Evolutionary conservation across 129 eudicot species (phyloP).

Genomic region (Erigeron canadensis): DNA sequence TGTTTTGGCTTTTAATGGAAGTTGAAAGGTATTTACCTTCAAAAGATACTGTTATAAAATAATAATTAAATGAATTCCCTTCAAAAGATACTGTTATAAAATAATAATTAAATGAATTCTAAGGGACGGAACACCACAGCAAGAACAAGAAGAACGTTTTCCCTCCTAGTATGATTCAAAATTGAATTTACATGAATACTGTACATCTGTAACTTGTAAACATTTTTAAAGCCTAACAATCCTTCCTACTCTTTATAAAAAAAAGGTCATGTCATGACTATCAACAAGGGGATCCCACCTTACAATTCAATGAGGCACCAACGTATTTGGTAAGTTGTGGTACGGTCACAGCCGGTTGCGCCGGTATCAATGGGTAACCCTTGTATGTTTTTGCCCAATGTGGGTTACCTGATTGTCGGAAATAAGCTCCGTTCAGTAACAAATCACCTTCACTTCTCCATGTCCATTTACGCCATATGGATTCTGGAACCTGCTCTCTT

Average conservation of each 20-base stretch:
- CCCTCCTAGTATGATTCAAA: constrained; percentile 4
- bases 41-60: too few species aligned
- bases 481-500: constrained; percentile 36
- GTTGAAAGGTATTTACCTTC: too few species aligned
- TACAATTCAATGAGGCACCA: constrained; percentile 34
- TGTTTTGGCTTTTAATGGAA: background rate
- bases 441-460: constrained; percentile 58
- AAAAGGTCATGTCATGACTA: constrained; percentile 8
- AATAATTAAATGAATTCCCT: too few species aligned
- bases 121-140: too few species aligned
- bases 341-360: constrained; percentile 33
- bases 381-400: constrained; percentile 32
- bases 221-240: constrained; percentile 28
- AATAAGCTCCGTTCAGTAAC: constrained; percentile 43
- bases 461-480: constrained; percentile 48
- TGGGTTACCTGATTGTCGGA: constrained; percentile 46
- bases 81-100: too few species aligned
- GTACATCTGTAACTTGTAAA: constrained; percentile 27
- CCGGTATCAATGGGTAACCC: constrained; percentile 24
- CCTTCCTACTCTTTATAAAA: constrained; percentile 28
- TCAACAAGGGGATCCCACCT: constrained; percentile 28
- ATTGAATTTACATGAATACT: constrained; percentile 29
- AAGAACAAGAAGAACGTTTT: constrained; percentile 15
- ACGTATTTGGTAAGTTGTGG: constrained; percentile 28
- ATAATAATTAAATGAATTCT: too few species aligned